Percentiles rank a stretch among this genome's conserved stretches.
These are phyloP conservation scores for Lunasporangiospora selenospora DNA, from an alignment of 192 early-diverging fungal genomes.

Conservation along the genomic window DNA sequence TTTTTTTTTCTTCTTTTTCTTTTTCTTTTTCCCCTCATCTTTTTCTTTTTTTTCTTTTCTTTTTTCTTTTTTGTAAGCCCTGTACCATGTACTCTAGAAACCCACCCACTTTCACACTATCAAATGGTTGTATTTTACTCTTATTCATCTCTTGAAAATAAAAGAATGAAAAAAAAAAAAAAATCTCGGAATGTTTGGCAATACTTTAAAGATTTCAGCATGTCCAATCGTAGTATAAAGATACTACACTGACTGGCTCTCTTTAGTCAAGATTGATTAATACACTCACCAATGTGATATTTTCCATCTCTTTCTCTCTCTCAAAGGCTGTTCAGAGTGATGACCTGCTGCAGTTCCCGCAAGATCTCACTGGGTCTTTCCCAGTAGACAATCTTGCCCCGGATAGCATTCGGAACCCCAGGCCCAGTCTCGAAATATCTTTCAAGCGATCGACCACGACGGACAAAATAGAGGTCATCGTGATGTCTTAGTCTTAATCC, in stretches of 20 bases:
- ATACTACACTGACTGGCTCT: too few relatives aligned
- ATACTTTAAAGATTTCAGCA: too few relatives aligned
- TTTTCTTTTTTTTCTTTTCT: not conserved
- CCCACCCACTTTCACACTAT: too few relatives aligned
- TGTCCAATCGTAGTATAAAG: too few relatives aligned
- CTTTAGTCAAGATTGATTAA: too few relatives aligned
- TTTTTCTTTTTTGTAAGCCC: not conserved
- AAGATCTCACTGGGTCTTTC: conserved; percentile 11
- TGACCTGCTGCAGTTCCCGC: conserved; percentile 1
- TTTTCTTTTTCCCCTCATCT: not conserved
- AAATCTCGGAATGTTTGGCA: too few relatives aligned
- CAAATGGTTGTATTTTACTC: too few relatives aligned
- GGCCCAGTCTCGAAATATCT: conserved; percentile 4
- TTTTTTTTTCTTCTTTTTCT: not conserved
- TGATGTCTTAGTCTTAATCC: conserved; percentile 17
- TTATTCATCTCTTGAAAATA: not conserved
- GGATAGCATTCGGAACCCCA: conserved; percentile 1
- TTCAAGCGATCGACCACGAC: conserved; percentile 21
- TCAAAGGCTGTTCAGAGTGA: too few relatives aligned
- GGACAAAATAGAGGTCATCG: conserved; percentile 27
- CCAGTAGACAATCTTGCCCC: conserved; percentile 28
- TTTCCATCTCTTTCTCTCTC: too few relatives aligned
- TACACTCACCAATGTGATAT: too few relatives aligned
- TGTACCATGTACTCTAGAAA: too few relatives aligned
- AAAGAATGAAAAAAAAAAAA: conserved; percentile 1